Base-by-base conservation (phyloP, 2,329 filamentous ascomycete genomes). In the Penicillium sp. region DNA sequence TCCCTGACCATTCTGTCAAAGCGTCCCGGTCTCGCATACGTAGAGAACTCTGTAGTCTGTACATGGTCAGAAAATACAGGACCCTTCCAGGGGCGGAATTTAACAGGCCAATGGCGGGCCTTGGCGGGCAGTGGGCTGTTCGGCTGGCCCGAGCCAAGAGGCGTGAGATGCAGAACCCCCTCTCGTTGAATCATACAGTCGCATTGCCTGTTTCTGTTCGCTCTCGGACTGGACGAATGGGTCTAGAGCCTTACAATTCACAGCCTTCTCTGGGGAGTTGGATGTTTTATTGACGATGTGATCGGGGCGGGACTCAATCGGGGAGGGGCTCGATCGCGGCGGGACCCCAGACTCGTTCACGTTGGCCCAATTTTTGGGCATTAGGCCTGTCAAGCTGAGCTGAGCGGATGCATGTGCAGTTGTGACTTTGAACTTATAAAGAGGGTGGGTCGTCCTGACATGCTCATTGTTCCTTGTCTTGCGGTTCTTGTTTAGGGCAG, bases 111-210 rank as follows among this genome's bases (percentile, higher is more conserved):
- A 57, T 57, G 11, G 38, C 7, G 22, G n/a, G 35, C 13, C 14
- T 30, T 30, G 6, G 1, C 10, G 22, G 19, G 48, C 0, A 19
- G 3, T 14, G 16, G 19, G 38, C 0, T 37, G 19, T 48, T 52
- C 33, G n/a, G 28, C 13, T 19, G 51, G 40, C 11, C 37, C 26
- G 37, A 11, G 55, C 55, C 55, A 57, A 52, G 55, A 22, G 35
- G 8, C 6, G 25, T 25, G 33, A 26, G 19, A 45, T 57, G 55
- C 45, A 52, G 46, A 26, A 37, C 55, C 55, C 55, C 48, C 55
- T 51, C 45, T 30, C 11, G 45, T 10, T 5, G 25, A 30, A 28
- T 22, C 19, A 22, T 14, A 30, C 10, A 28, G 25, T 46, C 14
- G 43, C 43, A 46, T 46, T 26, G 43, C 19, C 25, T n/a, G 25